Conservation (phyloP, 441 rosid species). For the Syzygium syzygioides region DNA sequence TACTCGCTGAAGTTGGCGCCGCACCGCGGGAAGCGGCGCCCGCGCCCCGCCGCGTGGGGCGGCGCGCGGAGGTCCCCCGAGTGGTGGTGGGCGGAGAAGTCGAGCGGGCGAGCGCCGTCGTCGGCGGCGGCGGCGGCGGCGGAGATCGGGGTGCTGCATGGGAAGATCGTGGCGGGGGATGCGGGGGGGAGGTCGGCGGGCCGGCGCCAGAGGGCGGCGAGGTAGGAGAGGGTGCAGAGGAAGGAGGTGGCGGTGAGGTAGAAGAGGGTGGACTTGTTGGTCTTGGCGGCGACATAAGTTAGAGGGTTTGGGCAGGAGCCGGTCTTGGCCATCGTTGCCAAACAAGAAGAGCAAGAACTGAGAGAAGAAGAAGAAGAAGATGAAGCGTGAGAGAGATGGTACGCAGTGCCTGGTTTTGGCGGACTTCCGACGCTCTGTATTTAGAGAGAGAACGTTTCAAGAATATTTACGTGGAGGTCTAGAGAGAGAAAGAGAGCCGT, state of each 20-base stretch:
- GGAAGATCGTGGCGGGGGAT: background rate
- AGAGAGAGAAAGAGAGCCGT: background rate
- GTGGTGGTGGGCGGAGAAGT: slow-evolving; percentile 31
- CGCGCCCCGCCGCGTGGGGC: slow-evolving; percentile 6
- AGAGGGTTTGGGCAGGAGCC: background rate
- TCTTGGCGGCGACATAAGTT: background rate
- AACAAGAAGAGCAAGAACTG: background rate
- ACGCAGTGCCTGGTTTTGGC: background rate
- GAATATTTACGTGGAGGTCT: background rate
- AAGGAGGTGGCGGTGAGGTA: slow-evolving; percentile 28
- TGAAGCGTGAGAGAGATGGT: background rate
- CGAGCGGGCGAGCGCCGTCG: slow-evolving; percentile 18
- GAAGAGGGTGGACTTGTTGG: background rate
- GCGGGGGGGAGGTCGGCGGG: slow-evolving; percentile 14
- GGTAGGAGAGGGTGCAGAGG: slow-evolving; percentile 41
- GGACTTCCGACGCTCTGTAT: background rate
- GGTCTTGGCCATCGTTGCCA: background rate
- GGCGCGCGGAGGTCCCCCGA: slow-evolving; percentile 14
- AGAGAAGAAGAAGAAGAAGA: background rate
- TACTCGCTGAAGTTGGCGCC: slow-evolving; percentile 7
- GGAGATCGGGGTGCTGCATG: background rate
- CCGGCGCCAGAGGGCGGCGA: slow-evolving; percentile 43
- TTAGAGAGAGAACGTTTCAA: background rate
- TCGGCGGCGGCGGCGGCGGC: slow-evolving; percentile 3
- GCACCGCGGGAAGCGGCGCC: slow-evolving; percentile 5